phyloP scores from a whole-genome alignment of 176 grass and related monocot species.

The Oryza nivara region DNA sequence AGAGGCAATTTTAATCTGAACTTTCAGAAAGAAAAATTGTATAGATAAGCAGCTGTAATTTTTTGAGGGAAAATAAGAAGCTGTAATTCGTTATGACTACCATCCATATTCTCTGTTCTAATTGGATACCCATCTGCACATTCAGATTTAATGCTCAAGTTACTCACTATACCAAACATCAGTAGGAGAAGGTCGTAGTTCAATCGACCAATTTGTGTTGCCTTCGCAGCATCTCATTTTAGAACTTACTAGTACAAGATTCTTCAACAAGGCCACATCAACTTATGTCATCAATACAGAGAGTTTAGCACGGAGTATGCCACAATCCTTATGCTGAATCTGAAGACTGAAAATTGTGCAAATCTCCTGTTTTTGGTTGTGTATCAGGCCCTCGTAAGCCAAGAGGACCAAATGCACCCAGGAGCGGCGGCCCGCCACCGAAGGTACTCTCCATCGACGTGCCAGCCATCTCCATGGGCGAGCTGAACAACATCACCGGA shows the following conservation, averaged over 20 bases:
- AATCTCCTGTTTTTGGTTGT: not conserved
- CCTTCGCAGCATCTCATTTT: not conserved
- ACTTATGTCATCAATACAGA: not conserved
- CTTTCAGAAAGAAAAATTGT: not conserved
- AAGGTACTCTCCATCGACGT: slow-evolving; percentile 56
- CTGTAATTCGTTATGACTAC: not conserved
- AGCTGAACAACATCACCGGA: slow-evolving; percentile 49
- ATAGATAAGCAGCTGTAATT: no score
- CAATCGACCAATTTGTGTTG: not conserved
- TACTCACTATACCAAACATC: not conserved
- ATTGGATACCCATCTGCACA: not conserved
- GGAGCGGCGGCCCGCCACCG: slow-evolving; percentile 6
- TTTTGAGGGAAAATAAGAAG: no score
- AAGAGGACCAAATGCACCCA: slow-evolving; percentile 45
- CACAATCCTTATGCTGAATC: not conserved
- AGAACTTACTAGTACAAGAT: not conserved
- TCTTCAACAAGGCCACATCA: not conserved
- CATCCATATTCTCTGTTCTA: not conserved
- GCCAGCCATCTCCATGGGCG: slow-evolving; percentile 43
- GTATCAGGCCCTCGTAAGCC: slow-evolving; percentile 42
- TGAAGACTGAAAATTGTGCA: slow-evolving; percentile 5
- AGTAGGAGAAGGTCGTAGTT: not conserved
- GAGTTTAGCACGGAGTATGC: not conserved
- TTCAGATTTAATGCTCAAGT: not conserved
- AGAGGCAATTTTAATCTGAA: not conserved